A percentile compares a stretch with the other conserved stretches of the same genome.
Evolutionary conservation across 257 asterid species (phyloP).

Genomic region (Penstemon eatonii): DNA sequence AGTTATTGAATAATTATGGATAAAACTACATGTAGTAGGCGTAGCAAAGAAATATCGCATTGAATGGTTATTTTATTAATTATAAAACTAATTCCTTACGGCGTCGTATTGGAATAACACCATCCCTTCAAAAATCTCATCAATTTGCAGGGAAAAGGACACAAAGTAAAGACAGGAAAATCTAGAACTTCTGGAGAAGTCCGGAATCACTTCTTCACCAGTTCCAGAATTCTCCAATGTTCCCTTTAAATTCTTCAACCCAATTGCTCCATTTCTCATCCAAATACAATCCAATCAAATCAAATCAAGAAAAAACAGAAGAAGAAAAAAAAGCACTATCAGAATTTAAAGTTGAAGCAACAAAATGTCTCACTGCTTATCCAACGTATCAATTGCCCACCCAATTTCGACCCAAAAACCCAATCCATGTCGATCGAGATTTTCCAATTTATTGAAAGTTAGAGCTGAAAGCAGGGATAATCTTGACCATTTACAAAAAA

Average conservation of each 20-base stretch:
- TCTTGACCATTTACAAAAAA: slow-evolving; percentile 55
- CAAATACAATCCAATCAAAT: too few species aligned
- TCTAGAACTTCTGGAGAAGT: slow-evolving; percentile 43
- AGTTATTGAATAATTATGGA: too few species aligned
- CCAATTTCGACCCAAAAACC: slow-evolving; percentile 26
- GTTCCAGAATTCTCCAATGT: slow-evolving; percentile 47
- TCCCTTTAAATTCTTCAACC: slow-evolving; percentile 29
- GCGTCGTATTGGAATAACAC: too few species aligned
- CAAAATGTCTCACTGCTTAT: slow-evolving; percentile 44
- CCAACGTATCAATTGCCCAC: slow-evolving; percentile 36
- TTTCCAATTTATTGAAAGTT: slow-evolving; percentile 12
- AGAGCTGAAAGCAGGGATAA: slow-evolving; percentile 38
- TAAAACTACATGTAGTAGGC: too few species aligned
- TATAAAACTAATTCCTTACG: too few species aligned
- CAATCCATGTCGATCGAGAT: slow-evolving; percentile 23
- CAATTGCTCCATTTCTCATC: not conserved
- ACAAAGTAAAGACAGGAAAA: too few species aligned
- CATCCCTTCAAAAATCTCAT: too few species aligned
- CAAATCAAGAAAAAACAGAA: not conserved
- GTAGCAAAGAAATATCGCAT: too few species aligned
- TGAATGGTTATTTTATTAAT: too few species aligned
- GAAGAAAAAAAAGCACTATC: not conserved
- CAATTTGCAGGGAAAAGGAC: too few species aligned
- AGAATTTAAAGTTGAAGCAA: not conserved
- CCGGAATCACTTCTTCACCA: slow-evolving; percentile 31